Base-by-base conservation (phyloP, 2,329 filamentous ascomycete species). In the Torrubiellomyces zombiae region DNA sequence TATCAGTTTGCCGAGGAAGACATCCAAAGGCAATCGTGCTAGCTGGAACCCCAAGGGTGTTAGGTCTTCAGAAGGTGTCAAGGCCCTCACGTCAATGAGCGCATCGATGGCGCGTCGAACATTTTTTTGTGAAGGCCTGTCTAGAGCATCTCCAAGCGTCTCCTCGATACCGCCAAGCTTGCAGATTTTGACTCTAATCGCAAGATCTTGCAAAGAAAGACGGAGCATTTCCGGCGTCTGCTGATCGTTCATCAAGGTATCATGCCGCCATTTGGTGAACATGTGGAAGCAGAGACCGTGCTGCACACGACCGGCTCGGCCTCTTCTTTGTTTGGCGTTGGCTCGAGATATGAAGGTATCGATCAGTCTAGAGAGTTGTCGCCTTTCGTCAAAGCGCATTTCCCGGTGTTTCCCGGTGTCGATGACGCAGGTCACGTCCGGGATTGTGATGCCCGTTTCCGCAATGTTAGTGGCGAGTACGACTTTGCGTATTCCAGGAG, bases 391-490 rank as follows among this genome's bases (percentile, higher is more conserved):
- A 39, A 92, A 95, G 15, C 86, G 65, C 86, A 94, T 94, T 50
- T 93, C 86, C 36, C 91, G 83, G 50, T 95, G 86, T 50, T 93
- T 95, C 28, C 89, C 89, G 1, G 83, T 85, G 48, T 98, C 89
- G 30, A 98, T 78, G 22, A 98, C 89, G 39, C 85, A 93, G 1
- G 89, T 95, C 16, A 98, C 81, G 45, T 98, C 89, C 1, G 89
- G 89, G 36, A 98, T 98, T 0, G 89, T 98, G 43, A 98, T 93
- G 56, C 89, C 89, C 1, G 89, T 98, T 49, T 98, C 89, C 4
- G 89, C 89, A 47, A 98, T 98, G 44, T 98, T 98, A 9, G 89
- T 98, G 2, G 89, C 85, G 27, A 98, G 65, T 2, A 98, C 86
- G 34, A 98, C 89, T 54, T 98, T 98, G 33, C 85, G 69, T 28